Conservation (phyloP, 1,284 basidiomycete species). For the Vanrija humicola region DNA sequence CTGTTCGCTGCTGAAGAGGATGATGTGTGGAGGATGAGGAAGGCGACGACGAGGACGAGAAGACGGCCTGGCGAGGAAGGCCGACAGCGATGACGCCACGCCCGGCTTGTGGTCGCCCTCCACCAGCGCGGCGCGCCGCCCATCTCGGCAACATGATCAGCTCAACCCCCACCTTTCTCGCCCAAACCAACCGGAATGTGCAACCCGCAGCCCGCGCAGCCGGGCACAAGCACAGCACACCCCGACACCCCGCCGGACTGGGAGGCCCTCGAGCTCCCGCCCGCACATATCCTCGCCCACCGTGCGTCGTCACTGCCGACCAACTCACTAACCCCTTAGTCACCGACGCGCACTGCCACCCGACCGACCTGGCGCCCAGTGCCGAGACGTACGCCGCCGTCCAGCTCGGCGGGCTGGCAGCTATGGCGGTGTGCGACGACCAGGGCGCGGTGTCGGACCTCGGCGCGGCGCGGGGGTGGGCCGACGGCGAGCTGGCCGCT, state of each 20-base stretch:
- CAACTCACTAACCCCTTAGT: slow-evolving; percentile 22
- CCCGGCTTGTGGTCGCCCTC: too few relatives aligned
- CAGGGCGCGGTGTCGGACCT: slow-evolving; percentile 34
- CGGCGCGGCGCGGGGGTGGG: slow-evolving; percentile 14
- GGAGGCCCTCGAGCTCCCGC: slow-evolving; percentile 29
- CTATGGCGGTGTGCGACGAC: slow-evolving; percentile 44
- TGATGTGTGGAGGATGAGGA: not conserved
- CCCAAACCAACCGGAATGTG: too few relatives aligned
- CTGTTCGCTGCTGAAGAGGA: not conserved
- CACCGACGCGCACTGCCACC: slow-evolving; percentile 51
- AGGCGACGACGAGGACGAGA: not conserved
- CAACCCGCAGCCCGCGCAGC: not conserved
- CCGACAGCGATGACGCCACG: too few relatives aligned
- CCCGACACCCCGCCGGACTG: slow-evolving; percentile 30
- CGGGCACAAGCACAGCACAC: too few relatives aligned
- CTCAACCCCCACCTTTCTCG: too few relatives aligned
- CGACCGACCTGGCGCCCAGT: slow-evolving; percentile 34
- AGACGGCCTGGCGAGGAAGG: not conserved
- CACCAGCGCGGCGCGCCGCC: too few relatives aligned
- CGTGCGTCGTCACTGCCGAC: slow-evolving; percentile 18
- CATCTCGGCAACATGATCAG: too few relatives aligned
- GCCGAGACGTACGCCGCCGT: slow-evolving; percentile 23
- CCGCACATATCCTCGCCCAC: slow-evolving; percentile 25
- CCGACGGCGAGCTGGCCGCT: not conserved
- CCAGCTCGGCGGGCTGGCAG: slow-evolving; percentile 37